Evolutionary conservation across 345 rosid species (phyloP).

Genomic region (Bruguiera gymnorhiza): DNA sequence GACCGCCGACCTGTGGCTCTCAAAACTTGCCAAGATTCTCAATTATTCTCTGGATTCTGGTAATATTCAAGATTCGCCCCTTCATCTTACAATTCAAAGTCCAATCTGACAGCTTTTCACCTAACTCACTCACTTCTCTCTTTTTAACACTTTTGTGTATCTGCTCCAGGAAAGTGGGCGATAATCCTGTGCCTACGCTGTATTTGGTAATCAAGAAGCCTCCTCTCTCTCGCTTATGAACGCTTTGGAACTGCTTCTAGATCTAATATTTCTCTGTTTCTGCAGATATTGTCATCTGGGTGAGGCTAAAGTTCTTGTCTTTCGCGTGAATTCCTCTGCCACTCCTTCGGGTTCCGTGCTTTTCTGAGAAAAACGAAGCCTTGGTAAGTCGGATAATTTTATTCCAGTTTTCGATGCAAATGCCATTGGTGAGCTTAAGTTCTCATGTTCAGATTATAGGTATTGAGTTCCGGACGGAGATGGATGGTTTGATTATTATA

Average conservation of each 20-base stretch:
- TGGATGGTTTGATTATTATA: neutral
- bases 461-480: too few species aligned
- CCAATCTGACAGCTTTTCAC: neutral
- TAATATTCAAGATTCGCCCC: conserved; percentile 8
- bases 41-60: neutral
- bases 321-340: neutral
- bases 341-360: neutral
- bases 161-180: neutral
- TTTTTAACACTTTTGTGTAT: neutral
- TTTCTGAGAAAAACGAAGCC: neutral
- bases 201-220: neutral
- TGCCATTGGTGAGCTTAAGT: neutral
- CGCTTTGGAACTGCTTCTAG: neutral
- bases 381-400: neutral
- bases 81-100: neutral
- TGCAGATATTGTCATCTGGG: conserved; percentile 19
- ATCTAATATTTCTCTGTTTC: neutral
- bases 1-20: conserved; percentile 9
- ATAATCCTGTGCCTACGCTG: neutral
- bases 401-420: neutral
- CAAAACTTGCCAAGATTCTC: neutral
- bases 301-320: neutral
- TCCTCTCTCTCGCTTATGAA: neutral
- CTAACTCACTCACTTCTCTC: neutral
- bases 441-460: neutral